Evolutionary conservation across 1,139 yeast genomes (phyloP), one percentile per base, ranked within the genome.

Genomic region (Suhomyces coccinellae): DNA sequence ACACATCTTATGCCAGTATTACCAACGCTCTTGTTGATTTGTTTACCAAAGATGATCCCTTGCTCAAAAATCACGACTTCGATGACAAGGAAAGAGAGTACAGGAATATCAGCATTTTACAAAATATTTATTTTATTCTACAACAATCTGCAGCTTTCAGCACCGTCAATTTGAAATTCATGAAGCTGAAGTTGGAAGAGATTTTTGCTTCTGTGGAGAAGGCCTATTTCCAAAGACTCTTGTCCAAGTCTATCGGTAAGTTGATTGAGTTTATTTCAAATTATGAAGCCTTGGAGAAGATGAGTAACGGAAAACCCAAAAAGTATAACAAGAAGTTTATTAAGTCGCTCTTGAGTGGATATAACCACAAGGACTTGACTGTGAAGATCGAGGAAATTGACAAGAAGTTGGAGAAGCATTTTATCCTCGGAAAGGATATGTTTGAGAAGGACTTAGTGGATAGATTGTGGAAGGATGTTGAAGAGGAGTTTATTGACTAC

Each of bases 231-330:
- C 75, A 75, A 53, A 76, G 77, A 46, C 76, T 82, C 22, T 51
- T 74, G 33, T 59, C 57, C 37, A 69, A 70, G 46, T 62, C 64
- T 43, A 57, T 87, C 60, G 95, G 89, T 6, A 85, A 82, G 58
- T 64, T 87, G 45, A 69, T 78, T 30, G 83, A 82, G 27, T 85
- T 87, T 60, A 79, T 89, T 5, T 76, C 76, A 38, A 88, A 83
- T 37, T 80, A 85, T 40, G 85, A 83, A 45, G 73, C 78, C 2
- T 63, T 82, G 22, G 61, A 73, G 6, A 76, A 72, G 37, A 71
- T 73, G 35, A 66, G 64, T 44, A 64, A 65, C 36, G 75, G 84
- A 1, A 77, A 74, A 51, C 80, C 85, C 50, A 85, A 83, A 53
- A 83, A 85, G 22, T 84, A 82, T 53, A 83, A 80, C 50, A 77